Conservation (phyloP, 495 filamentous ascomycete species). For the Talaromyces wortmannii region DNA sequence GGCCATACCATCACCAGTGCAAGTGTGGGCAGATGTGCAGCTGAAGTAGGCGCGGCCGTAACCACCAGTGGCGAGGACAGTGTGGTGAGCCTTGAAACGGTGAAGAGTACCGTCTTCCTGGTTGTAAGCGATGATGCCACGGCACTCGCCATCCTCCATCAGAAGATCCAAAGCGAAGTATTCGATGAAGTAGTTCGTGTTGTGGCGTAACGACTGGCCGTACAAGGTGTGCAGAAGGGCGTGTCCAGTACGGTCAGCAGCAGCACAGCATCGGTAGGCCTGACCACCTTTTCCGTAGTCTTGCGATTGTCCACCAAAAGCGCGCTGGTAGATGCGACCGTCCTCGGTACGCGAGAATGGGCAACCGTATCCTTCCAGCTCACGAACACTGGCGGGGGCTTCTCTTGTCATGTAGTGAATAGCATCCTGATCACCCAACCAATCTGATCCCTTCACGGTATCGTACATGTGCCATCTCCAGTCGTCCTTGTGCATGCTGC, state of each 20-base stretch:
- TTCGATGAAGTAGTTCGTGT: slow-evolving; percentile 99
- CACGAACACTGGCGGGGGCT: slow-evolving; percentile 83
- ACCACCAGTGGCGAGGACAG: slow-evolving; percentile 90
- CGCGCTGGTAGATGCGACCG: slow-evolving; percentile 95
- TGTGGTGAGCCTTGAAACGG: slow-evolving; percentile 92
- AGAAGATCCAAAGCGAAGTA: slow-evolving; percentile 94
- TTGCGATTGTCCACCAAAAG: slow-evolving; percentile 94
- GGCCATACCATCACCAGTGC: slow-evolving; percentile 97
- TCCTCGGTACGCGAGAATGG: slow-evolving; percentile 97
- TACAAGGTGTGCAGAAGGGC: slow-evolving; percentile 96
- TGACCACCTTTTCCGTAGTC: slow-evolving; percentile 94
- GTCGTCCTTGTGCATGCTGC: slow-evolving; percentile 78
- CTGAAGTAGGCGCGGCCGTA: slow-evolving; percentile 97
- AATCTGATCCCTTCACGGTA: slow-evolving; percentile 97
- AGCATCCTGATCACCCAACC: slow-evolving; percentile 97
- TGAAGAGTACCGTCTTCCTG: slow-evolving; percentile 97
- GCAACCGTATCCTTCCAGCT: slow-evolving; percentile 95
- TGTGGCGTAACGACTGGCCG: slow-evolving; percentile 92
- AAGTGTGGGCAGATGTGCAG: slow-evolving; percentile 96
- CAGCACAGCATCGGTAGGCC: slow-evolving; percentile 93
- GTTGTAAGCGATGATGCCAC: slow-evolving; percentile 93
- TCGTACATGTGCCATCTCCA: slow-evolving; percentile 99
- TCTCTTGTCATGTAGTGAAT: slow-evolving; percentile 99
- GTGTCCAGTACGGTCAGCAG: slow-evolving; percentile 92
- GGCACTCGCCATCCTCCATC: slow-evolving; percentile 94